These are phyloP conservation scores for Phialophora expanda DNA, from an alignment of 2,329 filamentous ascomycete species.

Conservation along the genomic window DNA sequence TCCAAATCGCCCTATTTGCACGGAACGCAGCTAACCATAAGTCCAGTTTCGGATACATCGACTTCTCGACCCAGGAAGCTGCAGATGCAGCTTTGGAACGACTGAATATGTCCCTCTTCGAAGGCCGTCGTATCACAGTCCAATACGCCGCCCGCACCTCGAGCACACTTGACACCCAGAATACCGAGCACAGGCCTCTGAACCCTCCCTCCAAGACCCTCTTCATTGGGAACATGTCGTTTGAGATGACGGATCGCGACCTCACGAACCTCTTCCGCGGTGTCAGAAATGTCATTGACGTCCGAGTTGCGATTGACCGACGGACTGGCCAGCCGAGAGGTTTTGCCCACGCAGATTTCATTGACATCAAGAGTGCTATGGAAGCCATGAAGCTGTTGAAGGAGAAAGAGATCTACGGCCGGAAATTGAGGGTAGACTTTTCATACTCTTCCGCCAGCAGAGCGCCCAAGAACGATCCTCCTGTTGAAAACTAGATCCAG, in stretches of 20 bases:
- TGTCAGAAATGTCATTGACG: constrained; percentile 71
- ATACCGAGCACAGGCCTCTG: constrained; percentile 12
- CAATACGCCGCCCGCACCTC: constrained; percentile 58
- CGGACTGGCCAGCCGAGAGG: constrained; percentile 79
- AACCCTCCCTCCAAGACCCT: constrained; percentile 67
- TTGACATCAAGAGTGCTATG: constrained; percentile 68
- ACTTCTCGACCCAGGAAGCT: constrained; percentile 60
- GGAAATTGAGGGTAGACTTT: constrained; percentile 70
- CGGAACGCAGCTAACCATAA: constrained; percentile 24
- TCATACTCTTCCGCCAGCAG: constrained; percentile 35
- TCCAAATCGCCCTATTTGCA: not conserved
- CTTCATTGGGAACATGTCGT: constrained; percentile 85
- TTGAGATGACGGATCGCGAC: constrained; percentile 82
- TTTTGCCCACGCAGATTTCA: constrained; percentile 83
- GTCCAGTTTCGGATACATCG: constrained; percentile 68
- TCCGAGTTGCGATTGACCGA: constrained; percentile 82
- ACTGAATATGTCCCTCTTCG: constrained; percentile 64
- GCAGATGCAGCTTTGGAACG: constrained; percentile 63
- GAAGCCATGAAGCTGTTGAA: constrained; percentile 63
- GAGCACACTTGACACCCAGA: constrained; percentile 1
- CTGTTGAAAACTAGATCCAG: constrained; percentile 3
- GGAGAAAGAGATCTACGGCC: constrained; percentile 66
- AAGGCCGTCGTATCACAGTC: constrained; percentile 68
- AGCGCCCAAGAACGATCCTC: constrained; percentile 33
- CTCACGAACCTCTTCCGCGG: constrained; percentile 77